Conservation (phyloP, 2,329 filamentous ascomycete species). For the Beauveria sp. region DNA sequence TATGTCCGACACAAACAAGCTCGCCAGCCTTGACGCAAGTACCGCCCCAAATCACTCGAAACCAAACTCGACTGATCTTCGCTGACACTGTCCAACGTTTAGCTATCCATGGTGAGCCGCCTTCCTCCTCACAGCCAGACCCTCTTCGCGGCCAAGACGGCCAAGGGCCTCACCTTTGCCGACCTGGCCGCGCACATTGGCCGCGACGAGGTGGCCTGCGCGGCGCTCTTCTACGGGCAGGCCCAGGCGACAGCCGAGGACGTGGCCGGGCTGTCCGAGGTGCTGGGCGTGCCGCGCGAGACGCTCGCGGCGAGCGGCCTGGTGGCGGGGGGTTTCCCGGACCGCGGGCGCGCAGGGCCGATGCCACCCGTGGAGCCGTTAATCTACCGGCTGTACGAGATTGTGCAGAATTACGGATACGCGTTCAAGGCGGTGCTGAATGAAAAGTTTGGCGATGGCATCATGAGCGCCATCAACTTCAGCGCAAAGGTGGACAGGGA, state of each 20-base stretch:
- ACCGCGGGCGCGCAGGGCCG: conserved; percentile 59
- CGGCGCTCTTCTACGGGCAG: conserved; percentile 88
- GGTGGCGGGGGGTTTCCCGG: conserved; percentile 38
- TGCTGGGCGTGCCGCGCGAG: conserved; percentile 54
- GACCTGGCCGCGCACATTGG: conserved; percentile 65
- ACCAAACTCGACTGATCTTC: not conserved
- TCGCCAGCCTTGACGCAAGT: not conserved
- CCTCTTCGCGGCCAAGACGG: conserved; percentile 66
- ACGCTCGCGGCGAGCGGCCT: conserved; percentile 34
- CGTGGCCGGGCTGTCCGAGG: conserved; percentile 52
- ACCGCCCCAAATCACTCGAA: not conserved
- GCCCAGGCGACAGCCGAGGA: conserved; percentile 66
- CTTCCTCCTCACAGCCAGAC: conserved; percentile 64
- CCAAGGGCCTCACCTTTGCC: conserved; percentile 70
- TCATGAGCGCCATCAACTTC: conserved; percentile 94
- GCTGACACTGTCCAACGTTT: not conserved
- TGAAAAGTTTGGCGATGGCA: conserved; percentile 90
- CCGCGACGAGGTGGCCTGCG: conserved; percentile 75
- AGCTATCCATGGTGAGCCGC: not conserved
- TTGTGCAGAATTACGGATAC: conserved; percentile 95
- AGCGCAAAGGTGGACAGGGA: conserved; percentile 91
- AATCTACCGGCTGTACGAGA: conserved; percentile 87
- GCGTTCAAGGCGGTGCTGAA: conserved; percentile 93
- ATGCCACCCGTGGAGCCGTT: conserved; percentile 32
- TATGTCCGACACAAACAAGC: not conserved